A percentile compares a stretch with the other conserved stretches of the same genome.
phyloP scores from a whole-genome alignment of 1,139 yeast species.

The Meyerozyma elateridarum region DNA sequence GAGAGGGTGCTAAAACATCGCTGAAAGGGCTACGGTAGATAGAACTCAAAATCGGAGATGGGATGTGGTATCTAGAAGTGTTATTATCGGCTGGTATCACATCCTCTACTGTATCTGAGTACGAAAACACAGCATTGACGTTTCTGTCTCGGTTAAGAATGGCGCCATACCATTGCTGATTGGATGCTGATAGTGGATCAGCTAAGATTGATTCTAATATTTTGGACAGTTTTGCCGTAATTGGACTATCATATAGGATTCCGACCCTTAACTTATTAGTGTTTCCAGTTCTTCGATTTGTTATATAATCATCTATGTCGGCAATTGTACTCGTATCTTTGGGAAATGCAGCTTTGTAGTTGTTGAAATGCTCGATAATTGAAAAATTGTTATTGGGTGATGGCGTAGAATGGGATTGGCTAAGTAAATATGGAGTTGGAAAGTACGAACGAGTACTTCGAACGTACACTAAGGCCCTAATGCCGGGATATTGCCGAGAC shows the following conservation, averaged over 20 bases:
- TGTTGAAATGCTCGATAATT: constrained; percentile 8
- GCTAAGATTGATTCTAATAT: constrained; percentile 35
- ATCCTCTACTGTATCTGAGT: constrained; percentile 10
- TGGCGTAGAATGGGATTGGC: too few relatives aligned
- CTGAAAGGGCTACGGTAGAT: constrained; percentile 23
- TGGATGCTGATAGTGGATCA: constrained; percentile 38
- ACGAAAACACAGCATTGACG: constrained; percentile 18
- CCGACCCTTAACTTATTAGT: constrained; percentile 26
- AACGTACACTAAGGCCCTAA: too few relatives aligned
- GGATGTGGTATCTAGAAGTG: constrained; percentile 13
- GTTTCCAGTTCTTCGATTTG: constrained; percentile 11
- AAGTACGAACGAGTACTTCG: too few relatives aligned
- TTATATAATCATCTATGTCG: constrained; percentile 14
- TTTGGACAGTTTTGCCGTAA: constrained; percentile 19
- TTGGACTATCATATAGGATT: constrained; percentile 20
- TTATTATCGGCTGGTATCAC: constrained; percentile 8
- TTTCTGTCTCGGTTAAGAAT: constrained; percentile 20
- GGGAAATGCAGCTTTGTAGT: constrained; percentile 22
- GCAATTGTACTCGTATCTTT: constrained; percentile 19
- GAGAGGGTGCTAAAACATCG: constrained; percentile 5
- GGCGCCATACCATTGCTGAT: constrained; percentile 27
- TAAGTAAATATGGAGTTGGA: too few relatives aligned
- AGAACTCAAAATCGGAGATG: constrained; percentile 35
- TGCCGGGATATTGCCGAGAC: too few relatives aligned
- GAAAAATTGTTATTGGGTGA: neutral